Conservation (phyloP, 805 yeast genomes). For the Wickerhamiella sorbophila region DNA sequence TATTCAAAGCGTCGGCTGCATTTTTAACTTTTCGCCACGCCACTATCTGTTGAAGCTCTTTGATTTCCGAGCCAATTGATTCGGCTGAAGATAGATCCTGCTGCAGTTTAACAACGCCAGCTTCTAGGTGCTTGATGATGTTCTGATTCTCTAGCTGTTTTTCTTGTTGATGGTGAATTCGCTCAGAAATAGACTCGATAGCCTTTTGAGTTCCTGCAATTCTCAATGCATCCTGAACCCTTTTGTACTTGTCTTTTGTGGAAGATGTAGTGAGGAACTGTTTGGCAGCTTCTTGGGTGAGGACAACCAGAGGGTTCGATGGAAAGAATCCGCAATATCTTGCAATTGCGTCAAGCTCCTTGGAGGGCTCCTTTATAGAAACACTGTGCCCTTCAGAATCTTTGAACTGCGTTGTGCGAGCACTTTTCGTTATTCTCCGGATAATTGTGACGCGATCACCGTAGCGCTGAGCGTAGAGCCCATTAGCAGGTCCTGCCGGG, state of each 20-base stretch:
- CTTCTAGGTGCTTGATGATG: no score
- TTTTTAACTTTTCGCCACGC: no score
- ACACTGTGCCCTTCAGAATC: conserved; percentile 38
- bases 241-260: conserved; percentile 54
- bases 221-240: conserved; percentile 43
- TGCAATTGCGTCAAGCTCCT: conserved; percentile 52
- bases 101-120: no score
- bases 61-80: no score
- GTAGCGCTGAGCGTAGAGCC: conserved; percentile 40
- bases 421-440: conserved; percentile 39
- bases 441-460: conserved; percentile 62
- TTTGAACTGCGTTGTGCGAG: conserved; percentile 38
- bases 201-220: conserved; percentile 22
- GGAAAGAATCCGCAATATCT: conserved; percentile 63
- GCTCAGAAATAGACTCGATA: conserved; percentile 22
- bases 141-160: no score
- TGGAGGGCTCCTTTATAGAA: conserved; percentile 47
- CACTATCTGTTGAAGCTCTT: no score
- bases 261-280: conserved; percentile 70
- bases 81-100: no score
- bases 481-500: conserved; percentile 48
- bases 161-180: neutral
- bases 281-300: conserved; percentile 89
- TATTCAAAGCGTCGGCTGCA: no score
- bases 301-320: conserved; percentile 80